Conservation (phyloP, 2,329 filamentous ascomycete genomes). For the Aspergillus unguis region DNA sequence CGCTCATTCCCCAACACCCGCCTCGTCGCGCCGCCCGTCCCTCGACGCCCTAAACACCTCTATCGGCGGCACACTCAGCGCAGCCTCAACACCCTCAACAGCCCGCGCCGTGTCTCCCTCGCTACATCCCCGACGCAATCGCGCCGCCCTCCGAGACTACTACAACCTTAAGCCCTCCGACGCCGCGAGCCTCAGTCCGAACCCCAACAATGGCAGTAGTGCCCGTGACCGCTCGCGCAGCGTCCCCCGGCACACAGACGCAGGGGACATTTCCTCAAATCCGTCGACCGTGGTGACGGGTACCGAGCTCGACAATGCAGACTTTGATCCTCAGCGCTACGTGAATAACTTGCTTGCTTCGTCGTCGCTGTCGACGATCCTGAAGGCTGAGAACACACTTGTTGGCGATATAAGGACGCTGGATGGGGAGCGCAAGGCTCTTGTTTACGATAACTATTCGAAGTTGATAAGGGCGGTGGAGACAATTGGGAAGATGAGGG, state of each 20-base stretch:
- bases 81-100: constrained; percentile 34
- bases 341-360: constrained; percentile 42
- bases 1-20: constrained; percentile 59
- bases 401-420: constrained; percentile 74
- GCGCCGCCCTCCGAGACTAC: constrained; percentile 86
- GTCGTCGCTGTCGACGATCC: constrained; percentile 42
- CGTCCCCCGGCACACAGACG: constrained; percentile 41
- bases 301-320: constrained; percentile 66
- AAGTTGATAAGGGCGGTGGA: constrained; percentile 96
- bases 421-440: constrained; percentile 91
- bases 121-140: constrained; percentile 59
- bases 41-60: constrained; percentile 64
- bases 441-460: constrained; percentile 98
- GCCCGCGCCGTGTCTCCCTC: constrained; percentile 42
- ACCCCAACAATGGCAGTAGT: background rate
- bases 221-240: constrained; percentile 32
- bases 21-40: constrained; percentile 72
- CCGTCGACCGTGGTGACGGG: constrained; percentile 29
- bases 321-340: constrained; percentile 68
- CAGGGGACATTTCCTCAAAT: constrained; percentile 38
- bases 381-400: constrained; percentile 46
- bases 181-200: constrained; percentile 30
- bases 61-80: constrained; percentile 47
- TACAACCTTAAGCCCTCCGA: constrained; percentile 70
- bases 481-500: constrained; percentile 73